These are phyloP conservation scores for Aureobasidium namibiae DNA, from an alignment of 2,329 filamentous ascomycete genomes.

Conservation along the genomic window DNA sequence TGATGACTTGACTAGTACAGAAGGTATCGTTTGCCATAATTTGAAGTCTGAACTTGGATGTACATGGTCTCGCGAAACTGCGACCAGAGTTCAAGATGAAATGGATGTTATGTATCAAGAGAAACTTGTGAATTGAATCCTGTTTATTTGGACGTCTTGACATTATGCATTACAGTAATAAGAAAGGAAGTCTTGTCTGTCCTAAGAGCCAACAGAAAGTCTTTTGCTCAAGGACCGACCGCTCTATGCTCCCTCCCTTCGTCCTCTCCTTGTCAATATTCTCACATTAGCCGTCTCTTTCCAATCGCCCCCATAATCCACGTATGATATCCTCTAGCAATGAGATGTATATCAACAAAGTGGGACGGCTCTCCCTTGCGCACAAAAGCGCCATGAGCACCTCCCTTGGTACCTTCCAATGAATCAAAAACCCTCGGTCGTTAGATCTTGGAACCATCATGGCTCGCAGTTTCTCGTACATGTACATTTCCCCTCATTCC, in stretches of 20 bases:
- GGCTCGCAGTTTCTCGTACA: neutral
- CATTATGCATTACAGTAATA: conserved; percentile 10
- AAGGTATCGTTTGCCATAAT: no score
- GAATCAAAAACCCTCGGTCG: neutral
- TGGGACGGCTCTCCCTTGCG: no score
- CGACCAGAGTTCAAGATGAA: no score
- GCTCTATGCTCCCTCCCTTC: neutral
- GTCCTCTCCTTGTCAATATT: neutral
- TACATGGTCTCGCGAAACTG: no score
- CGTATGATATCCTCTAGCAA: conserved; percentile 1
- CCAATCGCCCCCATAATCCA: neutral
- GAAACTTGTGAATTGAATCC: no score
- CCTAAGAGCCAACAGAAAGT: neutral
- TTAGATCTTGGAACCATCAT: neutral
- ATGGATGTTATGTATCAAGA: no score
- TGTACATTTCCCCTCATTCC: neutral
- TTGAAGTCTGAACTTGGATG: no score
- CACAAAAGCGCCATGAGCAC: neutral
- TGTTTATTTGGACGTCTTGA: neutral
- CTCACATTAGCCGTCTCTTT: neutral
- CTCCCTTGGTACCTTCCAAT: neutral
- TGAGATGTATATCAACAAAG: neutral
- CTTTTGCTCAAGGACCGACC: neutral
- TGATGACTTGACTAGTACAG: no score
- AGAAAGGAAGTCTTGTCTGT: neutral